Base-by-base conservation (phyloP, 768 basidiomycete genomes). In the Albatrellus ellisii region DNA sequence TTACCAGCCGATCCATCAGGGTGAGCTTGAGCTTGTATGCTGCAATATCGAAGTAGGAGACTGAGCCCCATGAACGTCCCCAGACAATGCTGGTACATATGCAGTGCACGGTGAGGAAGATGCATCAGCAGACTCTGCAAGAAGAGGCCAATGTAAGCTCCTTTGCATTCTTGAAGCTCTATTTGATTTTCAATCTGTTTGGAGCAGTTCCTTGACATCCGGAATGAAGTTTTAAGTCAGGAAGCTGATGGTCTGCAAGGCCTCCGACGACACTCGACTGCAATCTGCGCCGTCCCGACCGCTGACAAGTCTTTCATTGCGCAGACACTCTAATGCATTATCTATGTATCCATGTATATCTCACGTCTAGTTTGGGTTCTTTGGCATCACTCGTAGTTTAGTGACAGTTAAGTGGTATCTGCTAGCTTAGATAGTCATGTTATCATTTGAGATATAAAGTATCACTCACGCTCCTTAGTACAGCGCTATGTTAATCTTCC, bases 71-170 rank as follows among this genome's bases (percentile, higher is more conserved):
- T n/a, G n/a, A n/a, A 18, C 14, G 15, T 9, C n/a, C 17, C 10
- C 48, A 79, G 77, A 82, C 78, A 0, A 63, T 84, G 39, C 66
- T 84, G 6, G 75, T 82, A 2, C 77, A 83, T 52, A 78, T 80
- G 72, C 72, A 82, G 47, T 68, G 72, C 32, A 65, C 62, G 2
- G 68, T 70, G 36, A 63, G 66, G 43, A 63, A 68, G 12, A 60
- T 77, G 26, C 70, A 78, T 52, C 51, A 62, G 15, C 62, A 65
- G 46, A 75, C 68, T 1, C 52, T 68, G 3, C 59, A 57, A 9
- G 77, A 79, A 51, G 79, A 83, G 50, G 65, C 70, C 43, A 62
- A 64, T 51, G 81, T 79, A 49, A 28, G 58, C 48, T 28, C 5
- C 25, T 11, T 20, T 26, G 17, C 18, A 20, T 22, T 11, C 20